A percentile compares a stretch with the other conserved stretches of the same genome.
Evolutionary conservation across 2,329 filamentous ascomycete genomes (phyloP).

Genomic region (Colletotrichum graminicola): DNA sequence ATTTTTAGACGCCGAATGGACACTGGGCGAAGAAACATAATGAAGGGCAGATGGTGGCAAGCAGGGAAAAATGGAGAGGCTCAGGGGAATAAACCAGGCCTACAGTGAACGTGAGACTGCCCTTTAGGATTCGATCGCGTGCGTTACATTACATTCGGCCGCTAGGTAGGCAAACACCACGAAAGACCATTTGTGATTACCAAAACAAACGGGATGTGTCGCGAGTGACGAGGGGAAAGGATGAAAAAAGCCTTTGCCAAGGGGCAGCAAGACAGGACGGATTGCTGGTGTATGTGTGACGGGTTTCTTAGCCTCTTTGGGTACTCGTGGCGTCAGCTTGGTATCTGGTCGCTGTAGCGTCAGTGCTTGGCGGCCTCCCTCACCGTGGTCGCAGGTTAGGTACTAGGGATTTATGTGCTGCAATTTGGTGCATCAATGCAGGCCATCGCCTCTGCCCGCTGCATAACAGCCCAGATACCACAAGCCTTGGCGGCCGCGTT

Average conservation of each 20-base stretch:
- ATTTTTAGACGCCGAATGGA: no score
- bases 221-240: neutral
- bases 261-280: constrained; percentile 22
- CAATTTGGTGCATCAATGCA: constrained; percentile 19
- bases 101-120: neutral
- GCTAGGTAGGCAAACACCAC: neutral
- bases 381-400: neutral
- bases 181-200: neutral
- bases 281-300: constrained; percentile 1
- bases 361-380: constrained; percentile 32
- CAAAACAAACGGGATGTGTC: neutral
- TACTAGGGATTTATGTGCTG: neutral
- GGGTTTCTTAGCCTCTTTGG: constrained; percentile 14
- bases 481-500: constrained; percentile 10
- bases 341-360: constrained; percentile 1
- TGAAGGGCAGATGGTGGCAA: neutral
- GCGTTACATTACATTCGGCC: neutral
- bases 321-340: constrained; percentile 23
- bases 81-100: neutral
- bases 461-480: constrained; percentile 21
- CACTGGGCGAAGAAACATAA: neutral
- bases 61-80: neutral
- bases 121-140: neutral
- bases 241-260: constrained; percentile 41
- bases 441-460: neutral